These are phyloP conservation scores for Saksenaea vasiformis DNA, from an alignment of 371 early-diverging fungal genomes.

Conservation along the genomic window DNA sequence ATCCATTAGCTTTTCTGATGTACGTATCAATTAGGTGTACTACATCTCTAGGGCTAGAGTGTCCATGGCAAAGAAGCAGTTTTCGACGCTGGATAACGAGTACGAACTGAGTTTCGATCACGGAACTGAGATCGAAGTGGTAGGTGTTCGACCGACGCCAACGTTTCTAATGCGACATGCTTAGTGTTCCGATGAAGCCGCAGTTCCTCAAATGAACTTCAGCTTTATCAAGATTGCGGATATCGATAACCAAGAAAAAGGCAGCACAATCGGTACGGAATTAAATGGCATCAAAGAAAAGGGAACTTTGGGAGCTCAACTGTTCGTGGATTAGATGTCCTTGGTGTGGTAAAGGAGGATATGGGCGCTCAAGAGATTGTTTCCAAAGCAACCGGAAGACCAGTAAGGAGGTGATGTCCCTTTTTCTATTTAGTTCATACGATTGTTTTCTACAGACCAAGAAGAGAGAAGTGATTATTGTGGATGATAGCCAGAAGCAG, in stretches of 20 bases:
- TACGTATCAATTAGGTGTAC: conserved; percentile 57
- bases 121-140: conserved; percentile 61
- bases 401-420: conserved; percentile 44
- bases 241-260: conserved; percentile 67
- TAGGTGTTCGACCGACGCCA: conserved; percentile 26
- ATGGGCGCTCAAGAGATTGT: conserved; percentile 65
- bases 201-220: conserved; percentile 71
- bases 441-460: conserved; percentile 44
- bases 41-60: conserved; percentile 84
- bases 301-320: background rate
- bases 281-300: background rate
- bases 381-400: conserved; percentile 67
- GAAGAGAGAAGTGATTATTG: conserved; percentile 87
- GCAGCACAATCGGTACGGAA: conserved; percentile 63
- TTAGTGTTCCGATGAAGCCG: conserved; percentile 62
- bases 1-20: background rate
- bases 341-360: conserved; percentile 78
- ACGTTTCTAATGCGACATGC: background rate
- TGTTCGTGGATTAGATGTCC: conserved; percentile 58
- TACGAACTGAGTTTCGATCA: conserved; percentile 91
- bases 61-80: conserved; percentile 87
- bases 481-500: conserved; percentile 75
- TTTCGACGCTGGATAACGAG: conserved; percentile 79
- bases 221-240: conserved; percentile 68
- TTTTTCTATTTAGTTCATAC: conserved; percentile 5